Evolutionary conservation across 2,329 filamentous ascomycete genomes (phyloP), one percentile per base, ranked within the genome.

Genomic region (Nemania bipapillata): DNA sequence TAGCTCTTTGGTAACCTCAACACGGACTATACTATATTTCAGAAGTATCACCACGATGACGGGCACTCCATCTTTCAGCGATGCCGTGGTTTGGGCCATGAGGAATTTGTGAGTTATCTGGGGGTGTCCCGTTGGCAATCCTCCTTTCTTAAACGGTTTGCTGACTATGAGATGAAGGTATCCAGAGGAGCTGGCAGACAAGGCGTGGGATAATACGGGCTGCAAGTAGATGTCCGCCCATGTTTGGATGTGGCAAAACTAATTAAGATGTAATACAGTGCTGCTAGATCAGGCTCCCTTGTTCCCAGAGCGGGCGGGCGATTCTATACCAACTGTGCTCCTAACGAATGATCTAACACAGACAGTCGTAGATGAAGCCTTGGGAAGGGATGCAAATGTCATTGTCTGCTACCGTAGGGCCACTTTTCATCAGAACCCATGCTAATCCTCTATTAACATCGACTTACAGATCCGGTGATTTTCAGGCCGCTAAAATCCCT

Each of bases 151-250:
- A 20, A 24, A 30, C 4, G 26, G n/a, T 57, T 47, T n/a, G n/a
- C 28, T 72, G 22, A 62, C 47, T 26, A 40, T 52, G 26, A 11
- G 5, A 2, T 50, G 7, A 57, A 96, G 94, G 68, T 99, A 97
- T 78, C 96, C 96, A 0, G 93, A 96, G 78, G 89, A 89, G 68
- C 85, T 97, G 49, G 96, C 96, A 9, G 96, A 98, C 78, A 91
- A 90, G 74, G 90, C 91, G 72, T 99, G 94, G 87, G 96, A 99
- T 79, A 99, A 99, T 77, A 97, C 96, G n/a, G 96, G 96, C 64
- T 72, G 77, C 79, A 68, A 70, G 75, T 88, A 78, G 40, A 9
- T 22, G 2, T 24, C 54, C 20, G 28, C 50, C n/a, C n/a, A 35
- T 24, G 2, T 37, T 47, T n/a, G n/a, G 17, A 12, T 11, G 58